phyloP scores from a whole-genome alignment of 495 filamentous ascomycete species.

The Aspergillus carlsbadensis region DNA sequence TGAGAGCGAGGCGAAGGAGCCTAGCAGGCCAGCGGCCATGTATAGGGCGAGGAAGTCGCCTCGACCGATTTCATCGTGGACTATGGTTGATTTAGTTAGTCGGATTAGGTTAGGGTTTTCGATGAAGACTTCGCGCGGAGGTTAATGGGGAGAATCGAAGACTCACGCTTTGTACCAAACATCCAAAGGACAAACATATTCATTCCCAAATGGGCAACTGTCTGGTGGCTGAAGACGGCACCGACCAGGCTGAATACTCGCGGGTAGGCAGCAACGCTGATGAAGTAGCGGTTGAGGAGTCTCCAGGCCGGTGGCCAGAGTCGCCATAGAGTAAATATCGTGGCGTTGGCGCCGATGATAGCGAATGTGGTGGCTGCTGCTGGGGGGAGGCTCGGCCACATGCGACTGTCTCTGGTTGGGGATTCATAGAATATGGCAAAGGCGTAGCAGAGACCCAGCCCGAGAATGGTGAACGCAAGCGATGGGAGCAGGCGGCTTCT shows the following conservation, averaged over 20 bases:
- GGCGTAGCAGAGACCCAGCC: slow-evolving; percentile 49
- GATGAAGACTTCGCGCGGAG: no score
- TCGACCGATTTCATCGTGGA: slow-evolving; percentile 86
- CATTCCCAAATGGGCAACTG: slow-evolving; percentile 57
- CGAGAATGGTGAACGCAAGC: slow-evolving; percentile 51
- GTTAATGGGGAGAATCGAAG: not conserved
- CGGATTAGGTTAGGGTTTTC: no score
- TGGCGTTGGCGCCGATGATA: slow-evolving; percentile 64
- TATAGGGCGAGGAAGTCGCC: slow-evolving; percentile 82
- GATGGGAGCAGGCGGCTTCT: slow-evolving; percentile 65
- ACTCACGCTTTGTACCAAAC: slow-evolving; percentile 56
- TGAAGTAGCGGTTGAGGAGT: slow-evolving; percentile 77
- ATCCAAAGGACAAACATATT: slow-evolving; percentile 69
- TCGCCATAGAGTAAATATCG: slow-evolving; percentile 64
- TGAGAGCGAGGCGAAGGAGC: slow-evolving; percentile 62
- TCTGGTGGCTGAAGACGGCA: slow-evolving; percentile 77
- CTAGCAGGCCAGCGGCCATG: slow-evolving; percentile 63
- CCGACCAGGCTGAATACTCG: slow-evolving; percentile 63
- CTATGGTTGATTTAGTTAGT: slow-evolving; percentile 27
- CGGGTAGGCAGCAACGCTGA: slow-evolving; percentile 69
- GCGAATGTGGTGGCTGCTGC: slow-evolving; percentile 72
- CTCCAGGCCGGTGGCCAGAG: slow-evolving; percentile 63
- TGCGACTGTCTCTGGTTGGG: slow-evolving; percentile 53
- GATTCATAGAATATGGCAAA: slow-evolving; percentile 64
- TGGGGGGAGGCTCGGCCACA: slow-evolving; percentile 74